Base-by-base conservation (phyloP, 2,329 filamentous ascomycete species). In the Venturia nashicola region DNA sequence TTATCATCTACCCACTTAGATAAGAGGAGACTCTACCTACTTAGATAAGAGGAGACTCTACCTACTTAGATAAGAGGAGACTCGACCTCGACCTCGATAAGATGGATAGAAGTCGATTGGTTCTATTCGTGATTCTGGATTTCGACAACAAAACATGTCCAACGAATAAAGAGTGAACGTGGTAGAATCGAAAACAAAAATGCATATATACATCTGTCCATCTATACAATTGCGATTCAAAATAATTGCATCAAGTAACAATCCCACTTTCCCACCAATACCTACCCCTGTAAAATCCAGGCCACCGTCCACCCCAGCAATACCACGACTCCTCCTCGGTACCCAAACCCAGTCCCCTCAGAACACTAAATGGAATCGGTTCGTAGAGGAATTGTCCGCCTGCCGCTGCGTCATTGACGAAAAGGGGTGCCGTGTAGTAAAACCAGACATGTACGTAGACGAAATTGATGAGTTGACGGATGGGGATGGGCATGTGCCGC, bases 381-480 rank as follows among this genome's bases (percentile, higher is more conserved):
- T 97, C 91, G 66, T 85, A 85, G 16, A 95, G 74, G 89, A 89
- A 96, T 0, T 96, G 70, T 0, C 90, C 91, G 0, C 85, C 82
- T 12, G 81, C 79, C 0, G 86, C 82, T 71, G 96, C 86, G 70
- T 97, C 92, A 71, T 96, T 85, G 12, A 85, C 78, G n/a, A 96
- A 79, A 43, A 86, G 72, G 48, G 79, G 79, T 0, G 82, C 82
- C 0, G 89, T 93, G 18, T 78, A 72, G 63, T 85, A 83, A 65
- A 95, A 76, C 90, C 90, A 97, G 0, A 72, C 68, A 5, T 85
- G 67, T 0, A 85, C 81, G 67, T 86, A 88, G 0, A 79, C 27
- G 0, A 89, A 72, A 68, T 94, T 96, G 0, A 77, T 80, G 0
- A 72, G 65, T 51, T 82, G 78, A 57, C 82, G 74, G 2, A 83